phyloP scores from a whole-genome alignment of 305 asterid species.

The Striga hermonthica region DNA sequence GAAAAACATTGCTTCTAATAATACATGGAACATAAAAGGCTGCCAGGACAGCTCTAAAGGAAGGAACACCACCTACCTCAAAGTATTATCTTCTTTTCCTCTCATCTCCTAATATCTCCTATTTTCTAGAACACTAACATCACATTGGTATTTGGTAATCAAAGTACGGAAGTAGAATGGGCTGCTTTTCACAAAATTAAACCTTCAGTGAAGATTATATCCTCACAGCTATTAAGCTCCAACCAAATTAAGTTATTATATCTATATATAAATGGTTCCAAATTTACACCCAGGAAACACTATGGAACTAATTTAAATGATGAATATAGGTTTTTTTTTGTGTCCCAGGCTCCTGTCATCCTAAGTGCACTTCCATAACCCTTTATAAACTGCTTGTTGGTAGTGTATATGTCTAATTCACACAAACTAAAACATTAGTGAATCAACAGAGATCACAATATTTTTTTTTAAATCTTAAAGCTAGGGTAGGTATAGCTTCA shows the following conservation, averaged over 20 bases:
- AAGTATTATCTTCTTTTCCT: constrained; percentile 20
- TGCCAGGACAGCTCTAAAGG: constrained; percentile 11
- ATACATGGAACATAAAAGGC: neutral
- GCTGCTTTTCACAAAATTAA: neutral
- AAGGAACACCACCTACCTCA: constrained; percentile 18
- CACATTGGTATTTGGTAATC: constrained; percentile 12
- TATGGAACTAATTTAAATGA: constrained; percentile 7
- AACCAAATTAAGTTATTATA: constrained; percentile 17
- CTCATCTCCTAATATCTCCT: constrained; percentile 26
- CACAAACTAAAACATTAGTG: constrained; percentile 18
- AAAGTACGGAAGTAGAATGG: constrained; percentile 11
- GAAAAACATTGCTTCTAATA: constrained; percentile 19
- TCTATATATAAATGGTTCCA: constrained; percentile 17
- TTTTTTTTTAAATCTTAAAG: constrained; percentile 24
- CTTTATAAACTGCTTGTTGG: constrained; percentile 18
- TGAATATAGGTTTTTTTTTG: constrained; percentile 13
- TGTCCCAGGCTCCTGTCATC: constrained; percentile 17
- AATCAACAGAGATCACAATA: constrained; percentile 21
- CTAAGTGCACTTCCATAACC: constrained; percentile 21
- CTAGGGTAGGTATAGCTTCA: constrained; percentile 26
- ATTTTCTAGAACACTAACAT: constrained; percentile 13
- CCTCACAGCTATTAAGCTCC: constrained; percentile 21
- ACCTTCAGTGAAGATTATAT: constrained; percentile 22
- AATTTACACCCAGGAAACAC: constrained; percentile 15
- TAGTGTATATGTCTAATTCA: constrained; percentile 12